phyloP scores from a whole-genome alignment of 345 rosid species.

The Angophora floribunda region DNA sequence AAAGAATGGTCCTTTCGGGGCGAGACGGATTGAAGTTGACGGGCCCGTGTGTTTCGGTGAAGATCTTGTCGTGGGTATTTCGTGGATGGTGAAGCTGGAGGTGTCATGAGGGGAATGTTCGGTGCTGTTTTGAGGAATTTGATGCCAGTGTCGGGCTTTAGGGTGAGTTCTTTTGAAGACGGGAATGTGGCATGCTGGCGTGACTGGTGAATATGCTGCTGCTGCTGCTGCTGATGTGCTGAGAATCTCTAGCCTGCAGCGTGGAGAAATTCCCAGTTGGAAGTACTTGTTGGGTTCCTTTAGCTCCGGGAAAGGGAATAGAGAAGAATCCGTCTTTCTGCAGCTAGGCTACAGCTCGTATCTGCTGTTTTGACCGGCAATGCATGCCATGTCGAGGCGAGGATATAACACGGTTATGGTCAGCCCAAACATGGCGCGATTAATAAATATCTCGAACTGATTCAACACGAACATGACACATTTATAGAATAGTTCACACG shows the following conservation, averaged over 20 bases:
- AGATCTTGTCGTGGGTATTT: neutral
- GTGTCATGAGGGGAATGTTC: neutral
- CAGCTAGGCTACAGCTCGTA: neutral
- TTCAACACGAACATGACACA: neutral
- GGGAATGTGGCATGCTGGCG: neutral
- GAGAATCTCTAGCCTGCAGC: neutral
- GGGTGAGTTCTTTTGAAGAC: neutral
- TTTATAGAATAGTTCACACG: neutral
- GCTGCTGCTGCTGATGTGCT: neutral
- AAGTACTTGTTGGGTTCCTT: neutral
- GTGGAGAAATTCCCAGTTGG: neutral
- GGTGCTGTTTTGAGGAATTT: neutral
- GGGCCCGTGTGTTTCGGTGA: neutral
- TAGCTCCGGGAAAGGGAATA: neutral
- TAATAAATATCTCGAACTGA: neutral
- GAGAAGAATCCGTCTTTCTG: neutral
- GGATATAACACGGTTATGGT: neutral
- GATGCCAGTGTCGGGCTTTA: neutral
- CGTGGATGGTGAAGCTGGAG: neutral
- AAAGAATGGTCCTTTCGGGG: neutral
- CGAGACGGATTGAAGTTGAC: neutral
- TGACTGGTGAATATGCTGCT: neutral
- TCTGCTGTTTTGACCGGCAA: neutral
- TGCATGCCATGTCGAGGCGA: neutral
- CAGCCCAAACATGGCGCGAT: neutral